Evolutionary conservation across 345 rosid species (phyloP), one percentile per base, ranked within the genome.

Genomic region (Psidium friedrichsthalianum): DNA sequence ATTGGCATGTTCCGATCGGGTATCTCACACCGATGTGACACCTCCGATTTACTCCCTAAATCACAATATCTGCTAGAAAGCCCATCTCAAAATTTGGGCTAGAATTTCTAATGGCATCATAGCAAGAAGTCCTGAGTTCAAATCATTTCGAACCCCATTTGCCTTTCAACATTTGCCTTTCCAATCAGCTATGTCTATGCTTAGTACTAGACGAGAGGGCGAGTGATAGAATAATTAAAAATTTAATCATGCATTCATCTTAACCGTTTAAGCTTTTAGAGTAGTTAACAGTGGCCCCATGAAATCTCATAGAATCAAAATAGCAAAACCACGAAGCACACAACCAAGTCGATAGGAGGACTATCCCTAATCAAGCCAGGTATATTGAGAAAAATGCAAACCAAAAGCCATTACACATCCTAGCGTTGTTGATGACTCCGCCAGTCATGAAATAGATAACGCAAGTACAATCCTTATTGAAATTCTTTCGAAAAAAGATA

Each of bases 401-500:
- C 5, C 20, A 64, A 32, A 58, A 36, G 1, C 12, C 44, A 6
- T 64, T 32, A 64, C 3, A 15, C 11, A 8, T 64, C 78, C 3
- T 16, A 5, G 5, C 24, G 3, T 4, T 7, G 22, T 61, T 29
- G 32, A 7, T 29, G 11, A 61, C 42, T 0, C 54, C 54, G 13
- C 78, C 3, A 11, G 5, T 64, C 78, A 29, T 32, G 76, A 64
- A 16, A 64, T 32, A 1, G 76, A 32, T 11, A 14, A 16, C 44
- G 16, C 76, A 8, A 32, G 12, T 1, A 21, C 2, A 10, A 64
- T 16, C 22, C 76, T 16, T 36, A 16, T 16, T 22, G 20, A 32
- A 15, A 0, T 15, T 14, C 18, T 21, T 56, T 56, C 0, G 2
- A 0, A n/a, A 27, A 3, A 32, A 16, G 44, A 32, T 16, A 16